Percentiles rank a stretch among this genome's conserved stretches.
Evolutionary conservation across 2,329 filamentous ascomycete species (phyloP).

Genomic region (Zasmidium cellare): DNA sequence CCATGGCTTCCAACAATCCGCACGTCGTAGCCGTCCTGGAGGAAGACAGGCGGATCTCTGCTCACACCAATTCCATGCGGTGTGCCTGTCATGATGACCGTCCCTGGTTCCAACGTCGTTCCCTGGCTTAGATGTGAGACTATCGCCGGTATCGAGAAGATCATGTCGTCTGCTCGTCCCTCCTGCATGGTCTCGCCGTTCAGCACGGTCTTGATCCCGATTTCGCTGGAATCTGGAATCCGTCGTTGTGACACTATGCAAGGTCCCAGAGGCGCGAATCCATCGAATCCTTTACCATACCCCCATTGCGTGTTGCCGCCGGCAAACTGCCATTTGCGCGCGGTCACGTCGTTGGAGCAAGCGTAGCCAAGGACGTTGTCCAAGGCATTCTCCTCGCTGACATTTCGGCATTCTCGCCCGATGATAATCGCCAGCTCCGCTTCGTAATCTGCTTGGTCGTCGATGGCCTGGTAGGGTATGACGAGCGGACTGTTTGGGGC

Average conservation of each 20-base stretch:
- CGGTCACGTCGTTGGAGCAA: constrained; percentile 75
- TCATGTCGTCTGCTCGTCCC: constrained; percentile 41
- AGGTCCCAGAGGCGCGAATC: constrained; percentile 56
- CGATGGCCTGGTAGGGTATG: constrained; percentile 11
- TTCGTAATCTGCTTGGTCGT: constrained; percentile 51
- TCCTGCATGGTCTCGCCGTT: constrained; percentile 53
- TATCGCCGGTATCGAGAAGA: constrained; percentile 44
- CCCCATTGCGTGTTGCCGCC: constrained; percentile 59
- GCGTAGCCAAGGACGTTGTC: constrained; percentile 73
- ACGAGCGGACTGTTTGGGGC: constrained; percentile 3
- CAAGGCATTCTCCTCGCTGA: constrained; percentile 47
- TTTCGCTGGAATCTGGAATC: constrained; percentile 46
- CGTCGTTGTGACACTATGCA: constrained; percentile 44
- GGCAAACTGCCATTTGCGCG: constrained; percentile 64
- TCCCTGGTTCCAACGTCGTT: constrained; percentile 48
- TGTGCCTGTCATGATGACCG: constrained; percentile 54
- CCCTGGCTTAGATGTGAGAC: constrained; percentile 36
- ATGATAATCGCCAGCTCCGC: constrained; percentile 54
- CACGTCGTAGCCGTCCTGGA: constrained; percentile 37
- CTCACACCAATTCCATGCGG: constrained; percentile 39
- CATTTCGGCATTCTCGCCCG: constrained; percentile 53
- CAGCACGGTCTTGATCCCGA: constrained; percentile 49
- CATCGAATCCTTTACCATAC: constrained; percentile 60
- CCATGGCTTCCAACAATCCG: constrained; percentile 13
- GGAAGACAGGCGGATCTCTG: constrained; percentile 32